Percentiles rank a stretch among this genome's conserved stretches.
Conservation (phyloP, 495 filamentous ascomycete genomes). For the Glarea lozoyensis region DNA sequence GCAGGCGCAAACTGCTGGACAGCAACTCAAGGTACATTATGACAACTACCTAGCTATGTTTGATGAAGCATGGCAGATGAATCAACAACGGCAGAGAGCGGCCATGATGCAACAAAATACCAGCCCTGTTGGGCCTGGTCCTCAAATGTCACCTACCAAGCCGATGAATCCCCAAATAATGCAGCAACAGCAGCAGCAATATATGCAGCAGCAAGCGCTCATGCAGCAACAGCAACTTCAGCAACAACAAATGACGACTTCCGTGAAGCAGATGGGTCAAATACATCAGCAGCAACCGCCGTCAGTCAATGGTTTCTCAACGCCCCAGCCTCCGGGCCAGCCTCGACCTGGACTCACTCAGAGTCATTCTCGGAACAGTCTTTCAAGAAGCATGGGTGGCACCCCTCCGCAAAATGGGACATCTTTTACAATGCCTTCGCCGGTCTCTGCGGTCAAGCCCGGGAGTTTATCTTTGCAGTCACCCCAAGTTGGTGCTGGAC, state of each 20-base stretch:
- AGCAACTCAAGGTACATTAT: conserved; percentile 64
- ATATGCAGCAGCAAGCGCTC: conserved; percentile 30
- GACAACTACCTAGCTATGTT: conserved; percentile 64
- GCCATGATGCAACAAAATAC: conserved; percentile 42
- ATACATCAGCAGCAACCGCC: conserved; percentile 26
- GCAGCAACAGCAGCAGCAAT: conserved; percentile 27
- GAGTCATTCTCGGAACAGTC: conserved; percentile 17
- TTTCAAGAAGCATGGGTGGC: conserved; percentile 16
- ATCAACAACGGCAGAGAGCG: conserved; percentile 46
- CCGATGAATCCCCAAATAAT: conserved; percentile 38
- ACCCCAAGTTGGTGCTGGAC: conserved; percentile 11
- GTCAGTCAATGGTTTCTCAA: conserved; percentile 39
- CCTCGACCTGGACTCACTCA: conserved; percentile 20
- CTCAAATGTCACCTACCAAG: conserved; percentile 34
- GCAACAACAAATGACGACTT: no score
- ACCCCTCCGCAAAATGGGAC: conserved; percentile 20
- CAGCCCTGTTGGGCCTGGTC: conserved; percentile 14
- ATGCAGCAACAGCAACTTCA: conserved; percentile 29
- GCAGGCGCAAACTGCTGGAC: conserved; percentile 54
- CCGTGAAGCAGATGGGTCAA: conserved; percentile 32
- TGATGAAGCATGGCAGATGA: conserved; percentile 59
- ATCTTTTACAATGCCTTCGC: conserved; percentile 17
- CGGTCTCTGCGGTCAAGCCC: conserved; percentile 13
- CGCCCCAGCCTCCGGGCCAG: conserved; percentile 30
- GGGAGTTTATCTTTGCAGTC: conserved; percentile 14